phyloP scores from a whole-genome alignment of 768 basidiomycete species.

The Candolleomyces efflorescens region DNA sequence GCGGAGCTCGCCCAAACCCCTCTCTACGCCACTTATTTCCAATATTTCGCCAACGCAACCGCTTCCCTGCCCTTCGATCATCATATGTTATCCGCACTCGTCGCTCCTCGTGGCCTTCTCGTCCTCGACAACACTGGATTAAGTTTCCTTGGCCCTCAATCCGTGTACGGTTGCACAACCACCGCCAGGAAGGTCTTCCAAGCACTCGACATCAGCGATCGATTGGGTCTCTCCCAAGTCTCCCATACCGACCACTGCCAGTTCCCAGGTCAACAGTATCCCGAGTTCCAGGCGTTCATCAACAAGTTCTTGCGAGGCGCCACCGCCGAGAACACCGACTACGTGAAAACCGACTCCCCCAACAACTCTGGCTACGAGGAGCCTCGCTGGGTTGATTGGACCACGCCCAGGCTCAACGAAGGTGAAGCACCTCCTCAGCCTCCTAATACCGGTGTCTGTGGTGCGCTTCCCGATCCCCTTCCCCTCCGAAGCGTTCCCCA shows the following conservation, averaged over 20 bases:
- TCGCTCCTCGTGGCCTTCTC: constrained; percentile 49
- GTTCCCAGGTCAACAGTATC: constrained; percentile 41
- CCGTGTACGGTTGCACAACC: constrained; percentile 43
- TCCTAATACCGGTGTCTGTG: constrained; percentile 18
- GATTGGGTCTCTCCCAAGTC: constrained; percentile 47
- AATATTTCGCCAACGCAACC: constrained; percentile 39
- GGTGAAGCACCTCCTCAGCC: constrained; percentile 6
- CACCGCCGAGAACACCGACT: constrained; percentile 39
- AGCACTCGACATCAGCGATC: constrained; percentile 38
- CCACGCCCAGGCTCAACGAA: constrained; percentile 27
- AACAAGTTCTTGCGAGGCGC: constrained; percentile 45
- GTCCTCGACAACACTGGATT: constrained; percentile 50
- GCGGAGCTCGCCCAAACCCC: constrained; percentile 51
- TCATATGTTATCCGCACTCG: constrained; percentile 45
- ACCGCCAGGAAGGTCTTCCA: constrained; percentile 43
- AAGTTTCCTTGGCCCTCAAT: constrained; percentile 48
- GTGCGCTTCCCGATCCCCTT: constrained; percentile 23
- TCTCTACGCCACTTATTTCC: constrained; percentile 48
- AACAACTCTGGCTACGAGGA: constrained; percentile 32
- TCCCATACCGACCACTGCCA: constrained; percentile 42
- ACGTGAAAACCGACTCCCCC: constrained; percentile 35
- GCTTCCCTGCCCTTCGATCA: constrained; percentile 49
- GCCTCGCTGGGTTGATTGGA: constrained; percentile 43
- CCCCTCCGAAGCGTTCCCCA: constrained; percentile 31
- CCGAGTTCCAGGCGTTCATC: constrained; percentile 45